A percentile compares a stretch with the other conserved stretches of the same genome.
These are phyloP conservation scores for Beauveria australis DNA, from an alignment of 2,329 filamentous ascomycete genomes.

Conservation along the genomic window DNA sequence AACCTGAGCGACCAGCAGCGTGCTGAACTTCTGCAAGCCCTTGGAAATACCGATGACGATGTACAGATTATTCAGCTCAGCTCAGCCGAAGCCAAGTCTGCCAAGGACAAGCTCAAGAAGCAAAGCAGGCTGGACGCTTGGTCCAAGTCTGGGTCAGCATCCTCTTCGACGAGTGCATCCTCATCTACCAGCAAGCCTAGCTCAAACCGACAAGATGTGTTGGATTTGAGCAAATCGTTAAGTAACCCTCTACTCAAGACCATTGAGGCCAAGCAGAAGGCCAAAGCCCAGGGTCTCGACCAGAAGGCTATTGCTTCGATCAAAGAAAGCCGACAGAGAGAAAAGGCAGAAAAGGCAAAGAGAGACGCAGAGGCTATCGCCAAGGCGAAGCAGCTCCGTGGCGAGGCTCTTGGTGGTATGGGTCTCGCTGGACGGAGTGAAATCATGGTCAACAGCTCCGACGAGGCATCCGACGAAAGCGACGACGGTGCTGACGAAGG, in stretches of 20 bases:
- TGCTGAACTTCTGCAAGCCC: slow-evolving; percentile 64
- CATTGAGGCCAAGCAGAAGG: slow-evolving; percentile 28
- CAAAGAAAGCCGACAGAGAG: slow-evolving; percentile 64
- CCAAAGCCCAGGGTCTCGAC: slow-evolving; percentile 22
- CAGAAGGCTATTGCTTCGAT: slow-evolving; percentile 38
- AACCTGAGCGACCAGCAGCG: slow-evolving; percentile 78
- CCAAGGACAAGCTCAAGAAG: slow-evolving; percentile 37
- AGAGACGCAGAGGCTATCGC: slow-evolving; percentile 66
- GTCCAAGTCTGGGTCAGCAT: slow-evolving; percentile 41
- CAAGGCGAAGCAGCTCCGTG: slow-evolving; percentile 45
- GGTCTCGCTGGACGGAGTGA: slow-evolving; percentile 67
- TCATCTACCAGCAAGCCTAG: slow-evolving; percentile 19
- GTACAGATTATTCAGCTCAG: slow-evolving; percentile 39
- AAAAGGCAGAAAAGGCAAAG: slow-evolving; percentile 65
- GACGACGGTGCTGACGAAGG: slow-evolving; percentile 55
- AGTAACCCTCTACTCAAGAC: slow-evolving; percentile 40
- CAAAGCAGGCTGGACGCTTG: slow-evolving; percentile 55
- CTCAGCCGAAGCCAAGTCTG: slow-evolving; percentile 21
- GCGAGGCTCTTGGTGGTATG: slow-evolving; percentile 36
- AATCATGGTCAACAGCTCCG: slow-evolving; percentile 83
- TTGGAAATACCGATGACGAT: slow-evolving; percentile 51
- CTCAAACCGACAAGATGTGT: slow-evolving; percentile 38
- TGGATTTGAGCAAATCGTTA: slow-evolving; percentile 37
- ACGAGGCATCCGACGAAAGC: slow-evolving; percentile 64
- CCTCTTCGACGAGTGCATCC: slow-evolving; percentile 13